phyloP scores from a whole-genome alignment of 1,139 yeast genomes.

The Saccharomyces hybrid region DNA sequence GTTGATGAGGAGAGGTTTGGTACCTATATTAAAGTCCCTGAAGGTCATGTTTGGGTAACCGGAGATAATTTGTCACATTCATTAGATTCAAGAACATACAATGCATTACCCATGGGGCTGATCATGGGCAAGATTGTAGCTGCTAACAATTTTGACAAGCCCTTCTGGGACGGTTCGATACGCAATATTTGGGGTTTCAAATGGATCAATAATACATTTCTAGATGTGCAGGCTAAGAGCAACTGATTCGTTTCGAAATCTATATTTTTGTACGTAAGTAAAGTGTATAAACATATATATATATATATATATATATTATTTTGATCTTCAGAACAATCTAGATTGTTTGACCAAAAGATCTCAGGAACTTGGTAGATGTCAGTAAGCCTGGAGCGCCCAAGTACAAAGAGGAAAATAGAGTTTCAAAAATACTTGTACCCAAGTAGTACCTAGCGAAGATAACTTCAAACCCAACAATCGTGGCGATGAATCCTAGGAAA shows the following conservation, averaged over 20 bases:
- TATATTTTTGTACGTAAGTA: constrained; percentile 3
- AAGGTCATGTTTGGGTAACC: constrained; percentile 95
- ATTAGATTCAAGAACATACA: constrained; percentile 84
- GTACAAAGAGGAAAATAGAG: constrained; percentile 48
- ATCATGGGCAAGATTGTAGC: constrained; percentile 86
- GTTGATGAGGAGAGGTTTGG: constrained; percentile 36
- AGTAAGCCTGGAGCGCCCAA: constrained; percentile 48
- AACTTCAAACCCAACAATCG: constrained; percentile 54
- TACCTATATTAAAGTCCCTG: constrained; percentile 61
- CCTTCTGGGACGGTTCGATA: constrained; percentile 30
- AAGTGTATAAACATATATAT: constrained; percentile 2
- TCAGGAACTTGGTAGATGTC: constrained; percentile 63
- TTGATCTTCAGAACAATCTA: neutral
- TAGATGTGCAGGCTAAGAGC: constrained; percentile 22
- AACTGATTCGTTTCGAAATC: neutral
- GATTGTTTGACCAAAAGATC: constrained; percentile 23
- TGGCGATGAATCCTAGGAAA: constrained; percentile 41
- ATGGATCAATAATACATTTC: constrained; percentile 42
- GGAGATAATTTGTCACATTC: constrained; percentile 89
- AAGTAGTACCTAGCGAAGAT: constrained; percentile 62
- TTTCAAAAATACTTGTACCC: constrained; percentile 64
- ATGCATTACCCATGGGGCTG: constrained; percentile 79
- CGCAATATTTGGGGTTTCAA: constrained; percentile 48
- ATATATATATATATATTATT: neutral
- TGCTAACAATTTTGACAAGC: constrained; percentile 38